Base-by-base conservation (phyloP, 768 basidiomycete genomes). In the Flagelloscypha sp. region DNA sequence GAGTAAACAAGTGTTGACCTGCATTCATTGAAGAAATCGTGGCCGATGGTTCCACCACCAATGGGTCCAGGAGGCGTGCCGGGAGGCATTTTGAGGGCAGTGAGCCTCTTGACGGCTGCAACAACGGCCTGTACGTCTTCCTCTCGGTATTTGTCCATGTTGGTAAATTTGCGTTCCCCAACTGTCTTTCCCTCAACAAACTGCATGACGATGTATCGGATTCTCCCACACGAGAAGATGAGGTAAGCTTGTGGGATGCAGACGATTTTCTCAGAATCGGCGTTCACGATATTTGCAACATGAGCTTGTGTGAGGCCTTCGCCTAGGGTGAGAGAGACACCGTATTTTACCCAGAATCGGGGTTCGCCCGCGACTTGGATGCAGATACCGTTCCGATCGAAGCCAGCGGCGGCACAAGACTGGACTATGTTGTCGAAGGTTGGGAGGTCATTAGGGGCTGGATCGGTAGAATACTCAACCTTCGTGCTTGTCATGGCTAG, bases 321-420 rank as follows among this genome's bases (percentile, higher is more conserved):
- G 16, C 16, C 16, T 11, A 37, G n/a, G 10, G 27, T 16, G 15
- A 20, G n/a, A 7, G 1, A n/a, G 4, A 1, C 5, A 10, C 36
- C 36, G 36, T 37, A 37, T 17, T 37, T 37, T 27, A 37, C 13
- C 36, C 36, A 37, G 30, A 32, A 32, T 18, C 30, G n/a, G 21
- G 30, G 30, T 5, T 2, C 21, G 30, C 30, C 12, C 18, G 30
- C 18, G 12, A 18, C 6, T 6, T n/a, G 30, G 11, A 32, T 13
- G 18, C n/a, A 32, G n/a, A 32, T 19, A 11, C 30, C 30, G 30
- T 32, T 32, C 18, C 18, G 30, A 20, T 12, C 12, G 13, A 13
- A 19, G 18, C 30, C 30, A 32, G 30, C 30, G n/a, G 7, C 18
- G 8, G 18, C 18, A 11, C 30, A 32, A 5, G 18, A 18, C n/a